Evolutionary conservation across 2,329 filamentous ascomycete species (phyloP).

Genomic region (Xylaria sp.): DNA sequence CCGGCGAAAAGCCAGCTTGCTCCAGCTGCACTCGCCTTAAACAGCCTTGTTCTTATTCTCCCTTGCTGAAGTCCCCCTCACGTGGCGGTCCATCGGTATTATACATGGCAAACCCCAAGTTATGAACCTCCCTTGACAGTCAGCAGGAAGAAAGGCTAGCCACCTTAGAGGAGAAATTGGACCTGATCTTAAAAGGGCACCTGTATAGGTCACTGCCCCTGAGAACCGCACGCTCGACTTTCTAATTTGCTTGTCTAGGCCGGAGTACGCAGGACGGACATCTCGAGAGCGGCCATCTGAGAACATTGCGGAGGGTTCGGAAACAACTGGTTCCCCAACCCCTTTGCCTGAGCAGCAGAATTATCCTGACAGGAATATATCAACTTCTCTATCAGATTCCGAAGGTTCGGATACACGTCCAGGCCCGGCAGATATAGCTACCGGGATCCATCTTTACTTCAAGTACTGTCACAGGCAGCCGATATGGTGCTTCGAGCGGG

Average conservation of each 20-base stretch:
- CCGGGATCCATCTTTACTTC: slow-evolving; percentile 37
- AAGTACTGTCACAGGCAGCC: slow-evolving; percentile 40
- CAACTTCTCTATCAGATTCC: slow-evolving; percentile 28
- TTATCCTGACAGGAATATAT: slow-evolving; percentile 19
- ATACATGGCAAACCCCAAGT: slow-evolving; percentile 26
- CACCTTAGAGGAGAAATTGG: slow-evolving; percentile 38
- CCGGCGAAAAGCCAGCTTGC: slow-evolving; percentile 37
- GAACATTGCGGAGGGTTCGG: slow-evolving; percentile 26
- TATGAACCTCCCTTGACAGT: slow-evolving; percentile 35
- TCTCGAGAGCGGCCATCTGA: slow-evolving; percentile 25
- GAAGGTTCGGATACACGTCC: slow-evolving; percentile 35
- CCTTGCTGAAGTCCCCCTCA: slow-evolving; percentile 28
- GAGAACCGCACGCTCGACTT: slow-evolving; percentile 7
- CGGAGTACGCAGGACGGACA: slow-evolving; percentile 25
- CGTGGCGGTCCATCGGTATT: slow-evolving; percentile 39
- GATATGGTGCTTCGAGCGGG: slow-evolving; percentile 39
- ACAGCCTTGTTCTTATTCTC: slow-evolving; percentile 37
- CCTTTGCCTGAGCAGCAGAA: slow-evolving; percentile 23
- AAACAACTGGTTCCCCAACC: slow-evolving; percentile 20
- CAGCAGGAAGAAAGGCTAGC: slow-evolving; percentile 38
- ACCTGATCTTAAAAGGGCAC: slow-evolving; percentile 37
- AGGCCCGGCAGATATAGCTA: slow-evolving; percentile 31
- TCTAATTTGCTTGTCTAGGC: slow-evolving; percentile 31
- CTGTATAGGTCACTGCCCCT: slow-evolving; percentile 25
- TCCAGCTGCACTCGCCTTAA: slow-evolving; percentile 38